Base-by-base conservation (phyloP, 2,329 filamentous ascomycete genomes). In the Phialocephala sp. region DNA sequence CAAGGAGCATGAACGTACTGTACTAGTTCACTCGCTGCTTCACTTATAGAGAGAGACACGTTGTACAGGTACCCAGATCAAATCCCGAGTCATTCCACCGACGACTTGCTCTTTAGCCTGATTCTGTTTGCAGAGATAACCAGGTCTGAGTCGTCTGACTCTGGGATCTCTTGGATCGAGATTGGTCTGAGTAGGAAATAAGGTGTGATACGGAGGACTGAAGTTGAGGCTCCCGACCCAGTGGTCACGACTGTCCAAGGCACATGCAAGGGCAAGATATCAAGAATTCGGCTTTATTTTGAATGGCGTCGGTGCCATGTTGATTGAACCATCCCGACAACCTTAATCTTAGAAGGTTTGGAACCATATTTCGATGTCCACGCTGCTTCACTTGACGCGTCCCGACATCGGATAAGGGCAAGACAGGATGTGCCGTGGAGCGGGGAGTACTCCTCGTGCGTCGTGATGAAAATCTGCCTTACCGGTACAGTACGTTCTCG, bases 291-390 rank as follows among this genome's bases (percentile, higher is more conserved):
- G 41, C 41, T 43, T 43, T 43, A 18, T 14, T 43, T 43, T 43
- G 14, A 18, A 11, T 41, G 41, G 41, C 15, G 20, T 54, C 20
- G 20, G 47, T 54, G 22, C 47, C 47, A 27, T 27, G 8, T 54
- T 27, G 20, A 54, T 54, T 20, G 45, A 52, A 2, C 12, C 45
- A 54, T 54, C 47, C 27, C 27, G 47, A 54, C 27, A 54, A 54
- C 47, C 47, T 54, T 54, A 54, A 54, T 54, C 22, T 54, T 54
- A 32, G 20, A 54, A n/a, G 20, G 47, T 11, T 54, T 54, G 47
- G 12, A 24, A 54, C 27, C 47, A 54, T 54, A 27, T 54, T 27
- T 54, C 15, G 24, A 22, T 20, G 47, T n/a, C 9, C 2, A 54
- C 12, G 15, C 41, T 43, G 27, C 27, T 24, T 54, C 20, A 32